phyloP scores from a whole-genome alignment of 1,139 yeast species.

The Yamadazyma spencermartinsiae region DNA sequence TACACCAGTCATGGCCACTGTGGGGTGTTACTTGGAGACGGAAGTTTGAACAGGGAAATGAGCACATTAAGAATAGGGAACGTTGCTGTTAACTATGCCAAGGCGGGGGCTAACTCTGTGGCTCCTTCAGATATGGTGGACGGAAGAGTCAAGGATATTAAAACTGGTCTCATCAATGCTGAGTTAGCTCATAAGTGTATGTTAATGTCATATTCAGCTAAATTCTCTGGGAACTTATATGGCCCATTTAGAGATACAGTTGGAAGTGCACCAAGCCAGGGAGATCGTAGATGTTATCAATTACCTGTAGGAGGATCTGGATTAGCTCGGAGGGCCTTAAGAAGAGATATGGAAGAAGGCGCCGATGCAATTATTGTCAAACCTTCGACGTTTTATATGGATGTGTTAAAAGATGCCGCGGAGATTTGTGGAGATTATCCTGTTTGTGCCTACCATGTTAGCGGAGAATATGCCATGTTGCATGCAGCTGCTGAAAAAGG shows the following conservation, averaged over 20 bases:
- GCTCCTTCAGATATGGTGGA: slow-evolving; percentile 99
- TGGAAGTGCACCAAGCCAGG: slow-evolving; percentile 83
- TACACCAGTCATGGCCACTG: slow-evolving; percentile 97
- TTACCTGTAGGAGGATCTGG: slow-evolving; percentile 93
- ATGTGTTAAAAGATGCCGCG: slow-evolving; percentile 85
- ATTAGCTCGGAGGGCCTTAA: slow-evolving; percentile 86
- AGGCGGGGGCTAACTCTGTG: slow-evolving; percentile 92
- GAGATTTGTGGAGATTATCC: slow-evolving; percentile 83
- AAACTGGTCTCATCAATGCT: slow-evolving; percentile 79
- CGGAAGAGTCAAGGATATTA: slow-evolving; percentile 89
- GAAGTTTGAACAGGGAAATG: slow-evolving; percentile 71
- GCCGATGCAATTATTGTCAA: slow-evolving; percentile 94
- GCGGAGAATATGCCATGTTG: slow-evolving; percentile 97
- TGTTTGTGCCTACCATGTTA: slow-evolving; percentile 91
- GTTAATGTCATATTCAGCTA: slow-evolving; percentile 93
- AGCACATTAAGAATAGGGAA: slow-evolving; percentile 87
- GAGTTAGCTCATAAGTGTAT: slow-evolving; percentile 84
- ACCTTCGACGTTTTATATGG: slow-evolving; percentile 96
- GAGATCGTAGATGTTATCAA: slow-evolving; percentile 92
- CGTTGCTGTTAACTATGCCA: slow-evolving; percentile 93
- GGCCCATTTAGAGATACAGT: slow-evolving; percentile 99
- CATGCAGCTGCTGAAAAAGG: slow-evolving; percentile 99
- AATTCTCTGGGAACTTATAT: slow-evolving; percentile 85
- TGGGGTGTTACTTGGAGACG: slow-evolving; percentile 86
- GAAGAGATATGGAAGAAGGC: slow-evolving; percentile 87